Base-by-base conservation (phyloP, 306 rosid species). In the Cicer arietinum region DNA sequence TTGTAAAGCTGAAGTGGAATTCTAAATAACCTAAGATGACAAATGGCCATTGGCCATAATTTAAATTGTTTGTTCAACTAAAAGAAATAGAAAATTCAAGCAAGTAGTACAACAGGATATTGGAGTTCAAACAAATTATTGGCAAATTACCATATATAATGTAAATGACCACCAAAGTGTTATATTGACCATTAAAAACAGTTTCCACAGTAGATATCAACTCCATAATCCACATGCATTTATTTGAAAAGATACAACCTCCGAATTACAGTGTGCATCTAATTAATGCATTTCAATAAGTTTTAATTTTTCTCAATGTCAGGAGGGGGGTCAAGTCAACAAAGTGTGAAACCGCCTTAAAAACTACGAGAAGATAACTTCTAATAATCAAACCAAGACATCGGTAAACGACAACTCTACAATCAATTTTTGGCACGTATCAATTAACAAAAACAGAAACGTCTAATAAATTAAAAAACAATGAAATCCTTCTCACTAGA, bases 311-410 rank as follows among this genome's bases (percentile, higher is more conserved):
- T 56, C 58, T 59, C 56, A 50, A 37, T 35, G 37, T n/a, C 48
- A 11, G 57, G 10, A 16, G 62, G 11, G 18, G 17, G 54, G 57
- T 25, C 12, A 5, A 45, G 48, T 44, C 67, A 52, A 39, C 39
- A n/a, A 9, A 12, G 7, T 63, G 43, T 37, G 72, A 40, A 75
- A 63, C 16, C 68, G 51, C 10, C 58, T 74, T 25, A 60, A 18
- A 74, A 74, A 73, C 79, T 41, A 74, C 41, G 22, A 79, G 50
- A 62, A 45, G 71, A 14, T 7, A 3, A n/a, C 20, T 57, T 57
- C 30, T 2, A 10, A n/a, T 41, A 67, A 48, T 43, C 73, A 69
- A 53, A 59, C 22, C 47, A 67, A 73, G 14, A 40, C 71, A 72
- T 20, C 62, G 20, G 13, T 66, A 46, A 59, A 20, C n/a, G 68